These are phyloP conservation scores for Plicaturopsis crispa DNA, from an alignment of 768 basidiomycete genomes.

Conservation along the genomic window DNA sequence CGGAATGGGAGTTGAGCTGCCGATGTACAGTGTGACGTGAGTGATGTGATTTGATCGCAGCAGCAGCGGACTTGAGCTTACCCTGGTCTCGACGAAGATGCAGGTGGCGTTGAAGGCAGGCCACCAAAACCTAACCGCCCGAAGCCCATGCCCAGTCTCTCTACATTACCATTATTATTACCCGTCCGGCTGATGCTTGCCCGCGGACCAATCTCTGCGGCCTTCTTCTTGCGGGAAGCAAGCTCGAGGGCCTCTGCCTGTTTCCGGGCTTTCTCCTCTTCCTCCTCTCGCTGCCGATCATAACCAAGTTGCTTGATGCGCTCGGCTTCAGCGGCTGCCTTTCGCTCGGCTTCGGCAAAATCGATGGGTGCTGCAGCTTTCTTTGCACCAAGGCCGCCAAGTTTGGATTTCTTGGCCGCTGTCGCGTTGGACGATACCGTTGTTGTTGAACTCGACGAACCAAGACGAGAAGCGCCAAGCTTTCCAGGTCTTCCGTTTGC, in stretches of 20 bases:
- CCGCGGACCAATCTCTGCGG: constrained; percentile 31
- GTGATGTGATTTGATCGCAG: not conserved
- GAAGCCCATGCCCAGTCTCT: constrained; percentile 62
- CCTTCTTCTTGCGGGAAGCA: constrained; percentile 18
- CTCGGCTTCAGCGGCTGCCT: constrained; percentile 88
- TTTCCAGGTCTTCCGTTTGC: constrained; percentile 22
- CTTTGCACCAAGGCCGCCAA: constrained; percentile 80
- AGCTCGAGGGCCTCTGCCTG: constrained; percentile 45
- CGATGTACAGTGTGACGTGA: constrained; percentile 2
- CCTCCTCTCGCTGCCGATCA: constrained; percentile 77
- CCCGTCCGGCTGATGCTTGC: too few species aligned
- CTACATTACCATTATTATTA: constrained; percentile 37
- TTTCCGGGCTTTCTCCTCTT: constrained; percentile 65
- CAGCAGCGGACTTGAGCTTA: constrained; percentile 13
- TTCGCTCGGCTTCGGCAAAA: constrained; percentile 91
- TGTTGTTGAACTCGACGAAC: constrained; percentile 26
- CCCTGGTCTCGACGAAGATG: constrained; percentile 30
- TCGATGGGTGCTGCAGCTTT: constrained; percentile 77
- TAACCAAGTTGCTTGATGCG: constrained; percentile 89
- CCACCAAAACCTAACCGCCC: constrained; percentile 80
- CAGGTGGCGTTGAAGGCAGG: constrained; percentile 53
- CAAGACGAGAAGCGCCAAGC: constrained; percentile 33
- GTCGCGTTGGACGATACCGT: constrained; percentile 20
- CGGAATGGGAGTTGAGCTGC: constrained; percentile 16
- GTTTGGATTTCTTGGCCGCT: constrained; percentile 52